Evolutionary conservation across 306 rosid species (phyloP).

Genomic region (Dalbergia cultrata): DNA sequence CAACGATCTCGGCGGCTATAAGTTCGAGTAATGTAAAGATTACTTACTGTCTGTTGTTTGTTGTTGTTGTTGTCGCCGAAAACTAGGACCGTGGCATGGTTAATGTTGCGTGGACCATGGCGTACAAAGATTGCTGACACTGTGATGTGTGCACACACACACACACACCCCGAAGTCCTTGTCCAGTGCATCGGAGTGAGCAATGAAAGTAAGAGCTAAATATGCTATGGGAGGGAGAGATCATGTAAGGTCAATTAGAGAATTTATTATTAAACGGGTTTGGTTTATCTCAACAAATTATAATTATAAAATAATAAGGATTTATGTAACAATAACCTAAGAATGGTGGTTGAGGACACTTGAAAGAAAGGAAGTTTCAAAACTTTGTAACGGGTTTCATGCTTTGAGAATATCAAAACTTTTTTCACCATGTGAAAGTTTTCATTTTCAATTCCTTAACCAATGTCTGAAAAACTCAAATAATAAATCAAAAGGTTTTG

Average conservation of each 20-base stretch:
- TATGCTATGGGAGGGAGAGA: background rate
- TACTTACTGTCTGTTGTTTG: background rate
- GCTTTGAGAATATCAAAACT: too few species aligned
- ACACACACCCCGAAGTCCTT: constrained; percentile 13
- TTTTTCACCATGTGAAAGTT: too few species aligned
- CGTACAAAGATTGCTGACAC: constrained; percentile 24
- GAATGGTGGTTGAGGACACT: too few species aligned
- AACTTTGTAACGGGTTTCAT: too few species aligned
- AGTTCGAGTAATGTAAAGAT: constrained; percentile 13
- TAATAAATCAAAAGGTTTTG: too few species aligned
- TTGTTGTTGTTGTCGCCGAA: background rate
- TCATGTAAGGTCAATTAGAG: background rate
- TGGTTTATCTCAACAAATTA: too few species aligned
- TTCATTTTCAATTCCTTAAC: too few species aligned
- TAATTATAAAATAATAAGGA: too few species aligned
- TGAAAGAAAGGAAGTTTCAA: too few species aligned
- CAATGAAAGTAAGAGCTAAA: background rate
- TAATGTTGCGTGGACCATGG: background rate
- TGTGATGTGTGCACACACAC: constrained; percentile 16
- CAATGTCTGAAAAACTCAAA: too few species aligned
- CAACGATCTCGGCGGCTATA: constrained; percentile 44
- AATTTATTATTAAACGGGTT: too few species aligned
- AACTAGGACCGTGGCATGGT: background rate
- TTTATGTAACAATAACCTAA: too few species aligned
- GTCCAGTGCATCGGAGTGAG: background rate